Evolutionary conservation across 768 basidiomycete genomes (phyloP).

Genomic region (Mycena polygramma): DNA sequence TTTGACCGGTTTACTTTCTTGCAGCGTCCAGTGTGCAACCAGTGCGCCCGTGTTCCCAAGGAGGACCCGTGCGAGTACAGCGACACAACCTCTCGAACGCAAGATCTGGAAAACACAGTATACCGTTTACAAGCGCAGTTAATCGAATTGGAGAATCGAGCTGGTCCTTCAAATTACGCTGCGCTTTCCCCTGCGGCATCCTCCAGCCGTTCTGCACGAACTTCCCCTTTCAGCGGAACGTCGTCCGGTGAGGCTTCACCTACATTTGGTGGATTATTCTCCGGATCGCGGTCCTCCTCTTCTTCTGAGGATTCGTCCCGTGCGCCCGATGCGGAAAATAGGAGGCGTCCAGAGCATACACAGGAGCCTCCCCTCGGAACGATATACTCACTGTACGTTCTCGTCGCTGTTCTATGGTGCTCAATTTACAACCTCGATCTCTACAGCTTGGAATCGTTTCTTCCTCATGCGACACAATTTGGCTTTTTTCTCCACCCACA

Average conservation of each 20-base stretch:
- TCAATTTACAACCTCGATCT: too few relatives aligned
- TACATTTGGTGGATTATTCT: background rate
- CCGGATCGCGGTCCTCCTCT: background rate
- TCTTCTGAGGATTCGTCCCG: background rate
- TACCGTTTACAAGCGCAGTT: slow-evolving; percentile 52
- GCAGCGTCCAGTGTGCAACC: slow-evolving; percentile 48
- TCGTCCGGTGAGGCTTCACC: slow-evolving; percentile 1
- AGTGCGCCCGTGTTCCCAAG: slow-evolving; percentile 53
- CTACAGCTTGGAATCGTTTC: slow-evolving; percentile 24
- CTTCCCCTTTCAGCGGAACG: slow-evolving; percentile 19
- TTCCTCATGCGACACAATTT: slow-evolving; percentile 33
- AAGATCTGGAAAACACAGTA: slow-evolving; percentile 55
- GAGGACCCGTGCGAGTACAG: slow-evolving; percentile 61
- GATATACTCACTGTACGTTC: slow-evolving; percentile 15
- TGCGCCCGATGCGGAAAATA: background rate
- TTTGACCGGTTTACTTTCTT: background rate
- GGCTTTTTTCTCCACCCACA: slow-evolving; percentile 34
- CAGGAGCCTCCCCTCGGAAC: slow-evolving; percentile 18
- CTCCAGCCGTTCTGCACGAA: slow-evolving; percentile 8
- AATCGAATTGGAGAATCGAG: slow-evolving; percentile 44
- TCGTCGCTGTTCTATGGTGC: background rate
- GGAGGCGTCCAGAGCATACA: too few relatives aligned
- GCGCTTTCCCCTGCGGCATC: background rate
- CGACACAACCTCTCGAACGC: slow-evolving; percentile 53
- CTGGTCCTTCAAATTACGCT: slow-evolving; percentile 31